A percentile compares a stretch with the other conserved stretches of the same genome.
These are phyloP conservation scores for Annulohypoxylon stygium DNA, from an alignment of 495 filamentous ascomycete genomes.

Conservation along the genomic window DNA sequence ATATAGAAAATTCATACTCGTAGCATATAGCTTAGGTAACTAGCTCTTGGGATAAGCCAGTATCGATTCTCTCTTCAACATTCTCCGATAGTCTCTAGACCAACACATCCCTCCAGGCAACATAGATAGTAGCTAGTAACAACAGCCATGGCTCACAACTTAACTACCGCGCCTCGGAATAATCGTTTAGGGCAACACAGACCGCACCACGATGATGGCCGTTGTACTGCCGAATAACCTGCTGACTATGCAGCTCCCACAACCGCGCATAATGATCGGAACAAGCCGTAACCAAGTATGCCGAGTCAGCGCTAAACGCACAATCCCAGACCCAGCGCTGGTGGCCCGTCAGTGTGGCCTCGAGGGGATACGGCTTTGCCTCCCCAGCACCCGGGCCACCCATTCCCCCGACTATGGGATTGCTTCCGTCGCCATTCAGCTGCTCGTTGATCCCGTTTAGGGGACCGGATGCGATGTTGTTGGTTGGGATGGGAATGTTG, in stretches of 20 bases:
- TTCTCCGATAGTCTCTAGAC: background rate
- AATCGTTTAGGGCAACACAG: slow-evolving; percentile 97
- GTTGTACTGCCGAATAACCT: slow-evolving; percentile 97
- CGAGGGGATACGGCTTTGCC: slow-evolving; percentile 75
- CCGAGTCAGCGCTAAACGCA: slow-evolving; percentile 95
- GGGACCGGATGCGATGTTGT: slow-evolving; percentile 7
- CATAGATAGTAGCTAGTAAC: too few relatives aligned
- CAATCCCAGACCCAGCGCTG: slow-evolving; percentile 99
- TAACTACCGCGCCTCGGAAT: slow-evolving; percentile 77
- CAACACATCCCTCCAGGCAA: background rate
- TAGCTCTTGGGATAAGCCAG: background rate
- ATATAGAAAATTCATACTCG: slow-evolving; percentile 8
- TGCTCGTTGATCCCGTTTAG: slow-evolving; percentile 32
- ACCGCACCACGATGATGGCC: slow-evolving; percentile 96
- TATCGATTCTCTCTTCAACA: background rate
- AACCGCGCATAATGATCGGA: slow-evolving; percentile 97
- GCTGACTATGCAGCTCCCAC: slow-evolving; percentile 88
- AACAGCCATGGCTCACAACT: background rate
- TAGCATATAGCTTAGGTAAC: background rate
- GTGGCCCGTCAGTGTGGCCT: slow-evolving; percentile 91
- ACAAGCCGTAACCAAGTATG: slow-evolving; percentile 97
- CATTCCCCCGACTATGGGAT: background rate
- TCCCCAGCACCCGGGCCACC: slow-evolving; percentile 35
- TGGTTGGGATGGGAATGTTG: background rate
- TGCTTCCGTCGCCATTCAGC: slow-evolving; percentile 13